phyloP scores from a whole-genome alignment of 768 basidiomycete species.

The Piloderma croceum region DNA sequence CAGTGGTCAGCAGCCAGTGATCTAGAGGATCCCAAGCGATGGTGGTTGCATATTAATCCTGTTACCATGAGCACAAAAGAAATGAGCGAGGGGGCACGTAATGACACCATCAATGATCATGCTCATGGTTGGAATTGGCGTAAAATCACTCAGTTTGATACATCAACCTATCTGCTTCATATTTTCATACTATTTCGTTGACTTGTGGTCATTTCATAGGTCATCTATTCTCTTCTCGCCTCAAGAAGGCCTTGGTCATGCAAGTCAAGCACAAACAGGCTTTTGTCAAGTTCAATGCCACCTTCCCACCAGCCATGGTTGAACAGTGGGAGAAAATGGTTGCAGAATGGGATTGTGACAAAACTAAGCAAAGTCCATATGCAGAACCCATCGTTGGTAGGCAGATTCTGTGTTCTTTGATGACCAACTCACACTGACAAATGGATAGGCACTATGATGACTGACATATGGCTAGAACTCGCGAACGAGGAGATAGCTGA shows the following conservation, averaged over 20 bases:
- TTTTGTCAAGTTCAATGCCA: background rate
- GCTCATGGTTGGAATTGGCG: conserved; percentile 23
- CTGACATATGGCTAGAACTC: conserved; percentile 16
- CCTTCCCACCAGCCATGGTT: background rate
- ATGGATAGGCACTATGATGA: conserved; percentile 5
- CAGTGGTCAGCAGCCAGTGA: background rate
- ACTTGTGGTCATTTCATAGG: conserved; percentile 1
- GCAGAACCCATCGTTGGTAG: background rate
- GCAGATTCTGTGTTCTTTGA: background rate
- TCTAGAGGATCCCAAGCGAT: background rate
- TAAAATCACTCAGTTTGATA: conserved; percentile 19
- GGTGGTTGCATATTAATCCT: background rate
- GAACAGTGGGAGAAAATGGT: conserved; percentile 14
- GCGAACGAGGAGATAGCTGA: conserved; percentile 24
- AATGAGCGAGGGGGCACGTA: background rate
- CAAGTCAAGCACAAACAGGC: background rate
- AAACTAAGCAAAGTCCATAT: background rate
- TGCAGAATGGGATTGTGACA: conserved; percentile 9
- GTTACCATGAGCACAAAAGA: background rate
- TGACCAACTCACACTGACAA: background rate
- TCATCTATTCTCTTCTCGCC: background rate
- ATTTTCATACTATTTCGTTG: background rate
- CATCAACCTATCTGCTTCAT: background rate
- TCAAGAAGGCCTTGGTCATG: conserved; percentile 1
- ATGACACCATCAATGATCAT: conserved; percentile 1